Evolutionary conservation across 345 rosid species (phyloP).

Genomic region (Camelina laxa): DNA sequence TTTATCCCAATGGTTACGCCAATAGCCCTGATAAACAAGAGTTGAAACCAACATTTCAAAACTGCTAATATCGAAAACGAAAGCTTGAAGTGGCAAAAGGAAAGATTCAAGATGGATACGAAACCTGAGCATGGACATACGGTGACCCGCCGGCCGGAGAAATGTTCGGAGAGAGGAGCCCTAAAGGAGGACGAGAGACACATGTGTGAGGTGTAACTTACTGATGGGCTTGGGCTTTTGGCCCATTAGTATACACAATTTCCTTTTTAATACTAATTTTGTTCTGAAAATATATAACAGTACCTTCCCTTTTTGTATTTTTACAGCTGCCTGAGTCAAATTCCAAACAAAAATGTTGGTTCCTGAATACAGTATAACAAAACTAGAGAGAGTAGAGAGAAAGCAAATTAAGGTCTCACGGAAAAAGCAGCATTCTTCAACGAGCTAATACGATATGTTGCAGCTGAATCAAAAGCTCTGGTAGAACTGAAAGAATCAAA

Average conservation of each 20-base stretch:
- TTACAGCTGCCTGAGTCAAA: too few species aligned
- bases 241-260: background rate
- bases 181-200: background rate
- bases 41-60: conserved; percentile 4
- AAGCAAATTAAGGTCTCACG: too few species aligned
- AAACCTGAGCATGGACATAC: conserved; percentile 93
- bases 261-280: too few species aligned
- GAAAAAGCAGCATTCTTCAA: conserved; percentile 19
- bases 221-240: conserved; percentile 19
- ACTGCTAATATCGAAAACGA: background rate
- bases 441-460: conserved; percentile 25
- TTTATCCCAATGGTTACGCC: too few species aligned
- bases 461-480: conserved; percentile 18
- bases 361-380: too few species aligned
- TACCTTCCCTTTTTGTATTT: too few species aligned
- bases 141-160: conserved; percentile 69
- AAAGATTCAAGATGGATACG: background rate
- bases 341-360: too few species aligned
- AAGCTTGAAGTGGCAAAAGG: background rate
- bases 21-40: conserved; percentile 60
- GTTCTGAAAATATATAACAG: too few species aligned
- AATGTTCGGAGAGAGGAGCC: conserved; percentile 28
- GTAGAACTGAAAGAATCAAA: conserved; percentile 23
- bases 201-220: background rate
- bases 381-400: too few species aligned